These are phyloP conservation scores for Spathaspora sp. DNA, from an alignment of 1,139 yeast genomes.

Conservation along the genomic window DNA sequence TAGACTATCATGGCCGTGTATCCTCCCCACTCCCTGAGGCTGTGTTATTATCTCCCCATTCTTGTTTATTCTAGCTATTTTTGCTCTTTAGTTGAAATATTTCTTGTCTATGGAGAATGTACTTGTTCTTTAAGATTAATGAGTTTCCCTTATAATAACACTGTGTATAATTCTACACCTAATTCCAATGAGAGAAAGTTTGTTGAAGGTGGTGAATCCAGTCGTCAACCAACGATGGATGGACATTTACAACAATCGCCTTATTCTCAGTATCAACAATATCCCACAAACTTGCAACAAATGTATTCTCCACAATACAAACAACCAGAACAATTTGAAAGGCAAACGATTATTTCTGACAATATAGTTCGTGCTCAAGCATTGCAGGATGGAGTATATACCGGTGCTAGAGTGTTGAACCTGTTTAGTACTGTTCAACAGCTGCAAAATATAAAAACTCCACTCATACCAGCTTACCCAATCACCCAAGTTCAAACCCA, in stretches of 20 bases:
- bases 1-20: neutral
- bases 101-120: neutral
- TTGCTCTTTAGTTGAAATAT: neutral
- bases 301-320: neutral
- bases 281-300: neutral
- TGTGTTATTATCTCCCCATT: too few relatives aligned
- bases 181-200: neutral
- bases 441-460: neutral
- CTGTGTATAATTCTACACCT: neutral
- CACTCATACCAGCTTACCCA: neutral
- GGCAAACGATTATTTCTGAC: neutral
- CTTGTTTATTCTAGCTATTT: neutral
- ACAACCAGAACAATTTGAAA: neutral
- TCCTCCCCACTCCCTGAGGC: neutral
- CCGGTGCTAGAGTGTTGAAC: neutral
- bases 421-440: neutral
- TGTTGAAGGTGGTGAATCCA: neutral
- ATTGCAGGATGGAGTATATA: neutral
- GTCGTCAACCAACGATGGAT: neutral
- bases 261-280: neutral
- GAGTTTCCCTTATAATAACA: neutral
- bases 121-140: neutral
- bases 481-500: neutral
- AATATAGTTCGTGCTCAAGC: neutral
- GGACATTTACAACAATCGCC: neutral